Percentiles rank a stretch among this genome's conserved stretches.
These are phyloP conservation scores for Botryosphaeria dothidea DNA, from an alignment of 2,329 filamentous ascomycete species.

Conservation along the genomic window DNA sequence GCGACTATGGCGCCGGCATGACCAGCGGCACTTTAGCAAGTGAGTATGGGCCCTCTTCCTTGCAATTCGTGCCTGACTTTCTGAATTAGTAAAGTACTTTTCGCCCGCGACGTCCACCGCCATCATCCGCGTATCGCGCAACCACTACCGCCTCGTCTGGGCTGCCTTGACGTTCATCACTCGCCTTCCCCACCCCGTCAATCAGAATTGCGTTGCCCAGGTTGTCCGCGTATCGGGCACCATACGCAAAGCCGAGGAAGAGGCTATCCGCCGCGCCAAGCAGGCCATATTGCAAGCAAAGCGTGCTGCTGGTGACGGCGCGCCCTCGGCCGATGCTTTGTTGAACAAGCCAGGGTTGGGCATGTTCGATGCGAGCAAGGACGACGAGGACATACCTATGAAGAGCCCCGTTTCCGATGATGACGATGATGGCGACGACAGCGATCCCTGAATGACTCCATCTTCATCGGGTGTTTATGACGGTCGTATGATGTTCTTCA, in stretches of 20 bases:
- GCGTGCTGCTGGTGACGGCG: neutral
- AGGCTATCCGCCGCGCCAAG: slow-evolving; percentile 78
- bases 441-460: neutral
- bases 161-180: slow-evolving; percentile 81
- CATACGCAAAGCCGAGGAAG: slow-evolving; percentile 87
- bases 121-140: slow-evolving; percentile 80
- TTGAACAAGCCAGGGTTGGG: neutral
- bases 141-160: slow-evolving; percentile 87
- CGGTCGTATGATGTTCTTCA: neutral
- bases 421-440: neutral
- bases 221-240: slow-evolving; percentile 90
- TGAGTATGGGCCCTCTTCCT: slow-evolving; percentile 40
- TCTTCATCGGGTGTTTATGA: neutral
- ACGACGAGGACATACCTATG: neutral
- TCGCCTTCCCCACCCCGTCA: slow-evolving; percentile 60
- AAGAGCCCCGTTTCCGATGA: neutral
- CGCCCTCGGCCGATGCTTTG: neutral
- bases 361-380: neutral
- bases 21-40: slow-evolving; percentile 69
- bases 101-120: slow-evolving; percentile 91
- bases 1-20: slow-evolving; percentile 83
- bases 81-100: slow-evolving; percentile 79
- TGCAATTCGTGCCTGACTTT: neutral
- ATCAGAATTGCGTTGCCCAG: slow-evolving; percentile 72
- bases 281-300: slow-evolving; percentile 4